Evolutionary conservation across 805 yeast genomes (phyloP).

Genomic region (Sungouiella thailandica): DNA sequence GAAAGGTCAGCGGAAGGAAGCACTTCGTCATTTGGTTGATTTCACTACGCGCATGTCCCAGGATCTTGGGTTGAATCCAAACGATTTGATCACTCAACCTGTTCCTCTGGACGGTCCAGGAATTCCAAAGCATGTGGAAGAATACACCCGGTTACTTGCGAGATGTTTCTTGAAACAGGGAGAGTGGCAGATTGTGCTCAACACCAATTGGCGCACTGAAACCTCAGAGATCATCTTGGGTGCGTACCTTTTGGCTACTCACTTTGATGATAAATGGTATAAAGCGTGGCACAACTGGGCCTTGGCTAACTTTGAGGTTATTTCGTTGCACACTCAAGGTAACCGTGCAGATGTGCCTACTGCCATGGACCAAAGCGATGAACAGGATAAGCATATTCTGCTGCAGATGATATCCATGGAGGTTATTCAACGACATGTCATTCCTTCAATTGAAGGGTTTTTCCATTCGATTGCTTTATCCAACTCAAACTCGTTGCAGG

Average conservation of each 20-base stretch:
- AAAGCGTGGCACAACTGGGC: constrained; percentile 99
- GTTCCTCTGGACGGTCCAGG: constrained; percentile 70
- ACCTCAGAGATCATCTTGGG: constrained; percentile 81
- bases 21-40: constrained; percentile 77
- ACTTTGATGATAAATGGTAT: constrained; percentile 89
- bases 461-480: constrained; percentile 92
- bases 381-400: constrained; percentile 8
- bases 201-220: constrained; percentile 73
- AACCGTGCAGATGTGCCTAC: constrained; percentile 11
- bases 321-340: constrained; percentile 50
- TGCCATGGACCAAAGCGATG: constrained; percentile 25
- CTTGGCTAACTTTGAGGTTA: constrained; percentile 92
- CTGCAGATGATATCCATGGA: constrained; percentile 35
- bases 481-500: constrained; percentile 83
- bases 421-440: constrained; percentile 78
- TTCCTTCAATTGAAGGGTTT: constrained; percentile 94
- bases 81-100: constrained; percentile 82
- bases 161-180: constrained; percentile 97
- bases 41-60: constrained; percentile 88
- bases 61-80: constrained; percentile 82
- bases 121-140: constrained; percentile 69
- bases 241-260: constrained; percentile 89
- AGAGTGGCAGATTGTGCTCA: constrained; percentile 91
- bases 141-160: constrained; percentile 80
- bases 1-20: constrained; percentile 81